These are phyloP conservation scores for Aureobasidium sp. DNA, from an alignment of 2,329 filamentous ascomycete genomes.

Conservation along the genomic window DNA sequence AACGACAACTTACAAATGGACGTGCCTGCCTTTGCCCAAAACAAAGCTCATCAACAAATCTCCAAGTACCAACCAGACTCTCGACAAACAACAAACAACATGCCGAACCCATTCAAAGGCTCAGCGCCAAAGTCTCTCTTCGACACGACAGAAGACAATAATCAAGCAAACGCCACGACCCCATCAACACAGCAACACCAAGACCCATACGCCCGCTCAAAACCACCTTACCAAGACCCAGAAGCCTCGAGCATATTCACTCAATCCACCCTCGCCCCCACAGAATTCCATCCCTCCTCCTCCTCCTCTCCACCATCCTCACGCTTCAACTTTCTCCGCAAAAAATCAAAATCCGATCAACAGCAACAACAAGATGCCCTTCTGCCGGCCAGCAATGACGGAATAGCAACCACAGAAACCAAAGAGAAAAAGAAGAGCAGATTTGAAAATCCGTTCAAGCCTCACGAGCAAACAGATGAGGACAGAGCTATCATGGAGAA, in stretches of 20 bases:
- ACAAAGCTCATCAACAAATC: neutral
- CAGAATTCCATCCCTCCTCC: neutral
- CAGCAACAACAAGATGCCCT: neutral
- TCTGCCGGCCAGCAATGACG: neutral
- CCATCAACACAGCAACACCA: neutral
- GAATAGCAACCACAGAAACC: neutral
- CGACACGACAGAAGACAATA: neutral
- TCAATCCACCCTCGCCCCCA: neutral
- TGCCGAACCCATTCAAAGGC: neutral
- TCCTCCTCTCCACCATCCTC: neutral
- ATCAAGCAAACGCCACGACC: neutral
- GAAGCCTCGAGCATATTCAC: neutral
- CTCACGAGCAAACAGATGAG: neutral
- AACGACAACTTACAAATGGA: neutral
- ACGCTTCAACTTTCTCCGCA: neutral
- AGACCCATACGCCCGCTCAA: neutral
- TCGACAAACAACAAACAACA: neutral
- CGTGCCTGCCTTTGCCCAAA: neutral
- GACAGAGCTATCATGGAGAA: neutral
- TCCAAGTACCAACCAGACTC: neutral
- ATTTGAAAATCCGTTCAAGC: constrained; percentile 1
- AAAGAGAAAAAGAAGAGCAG: neutral
- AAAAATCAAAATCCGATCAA: neutral
- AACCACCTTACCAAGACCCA: neutral
- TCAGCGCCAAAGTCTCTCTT: neutral